A percentile compares a stretch with the other conserved stretches of the same genome.
phyloP scores from a whole-genome alignment of 179 eudicot genomes.

The Silene vulgaris region DNA sequence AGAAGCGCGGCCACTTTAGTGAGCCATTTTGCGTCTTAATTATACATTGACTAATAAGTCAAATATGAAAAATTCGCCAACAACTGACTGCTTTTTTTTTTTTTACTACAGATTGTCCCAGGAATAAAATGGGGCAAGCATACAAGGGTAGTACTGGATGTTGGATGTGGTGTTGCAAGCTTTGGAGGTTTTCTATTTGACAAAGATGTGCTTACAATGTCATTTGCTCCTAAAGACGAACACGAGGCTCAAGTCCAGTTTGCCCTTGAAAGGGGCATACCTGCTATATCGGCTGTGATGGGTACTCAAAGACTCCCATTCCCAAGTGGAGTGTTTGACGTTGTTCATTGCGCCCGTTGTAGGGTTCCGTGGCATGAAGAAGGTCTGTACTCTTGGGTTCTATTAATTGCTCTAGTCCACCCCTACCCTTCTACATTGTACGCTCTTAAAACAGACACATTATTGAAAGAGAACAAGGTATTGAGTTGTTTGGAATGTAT shows the following conservation, averaged over 20 bases:
- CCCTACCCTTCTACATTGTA: not conserved
- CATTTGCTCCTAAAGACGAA: slow-evolving; percentile 88
- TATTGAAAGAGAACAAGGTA: not conserved
- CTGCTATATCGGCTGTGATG: slow-evolving; percentile 88
- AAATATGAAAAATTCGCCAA: not conserved
- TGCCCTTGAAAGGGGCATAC: slow-evolving; percentile 84
- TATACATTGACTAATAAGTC: not conserved
- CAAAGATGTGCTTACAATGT: slow-evolving; percentile 70
- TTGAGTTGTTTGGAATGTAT: not conserved
- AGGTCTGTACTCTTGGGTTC: slow-evolving; percentile 36
- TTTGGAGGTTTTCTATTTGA: slow-evolving; percentile 78
- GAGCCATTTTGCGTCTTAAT: not conserved
- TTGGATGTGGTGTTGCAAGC: slow-evolving; percentile 88
- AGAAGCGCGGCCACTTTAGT: too few relatives aligned
- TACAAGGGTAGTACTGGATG: slow-evolving; percentile 70
- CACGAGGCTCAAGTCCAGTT: slow-evolving; percentile 84
- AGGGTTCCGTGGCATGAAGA: slow-evolving; percentile 88
- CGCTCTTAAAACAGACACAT: not conserved
- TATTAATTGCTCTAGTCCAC: not conserved
- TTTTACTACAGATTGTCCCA: slow-evolving; percentile 52
- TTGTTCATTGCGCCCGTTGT: slow-evolving; percentile 79
- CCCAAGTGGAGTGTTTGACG: slow-evolving; percentile 70
- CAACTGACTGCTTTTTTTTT: not conserved
- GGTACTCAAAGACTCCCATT: slow-evolving; percentile 68
- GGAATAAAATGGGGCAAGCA: slow-evolving; percentile 80